Percentiles rank a stretch among this genome's conserved stretches.
Conservation (phyloP, 441 rosid species). For the Geranium incanum region DNA sequence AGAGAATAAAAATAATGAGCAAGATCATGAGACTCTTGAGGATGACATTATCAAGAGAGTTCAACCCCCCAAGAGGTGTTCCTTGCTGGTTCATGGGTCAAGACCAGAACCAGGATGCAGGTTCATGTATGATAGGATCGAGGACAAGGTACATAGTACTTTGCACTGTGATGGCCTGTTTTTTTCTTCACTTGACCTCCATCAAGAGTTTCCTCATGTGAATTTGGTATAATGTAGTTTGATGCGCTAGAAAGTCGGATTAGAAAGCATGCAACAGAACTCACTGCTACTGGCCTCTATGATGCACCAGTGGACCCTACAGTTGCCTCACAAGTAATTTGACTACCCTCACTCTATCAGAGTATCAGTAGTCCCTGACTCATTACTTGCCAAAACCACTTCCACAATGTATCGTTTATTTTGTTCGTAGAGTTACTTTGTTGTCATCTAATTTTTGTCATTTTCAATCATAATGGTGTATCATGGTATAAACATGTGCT, state of each 20-base stretch:
- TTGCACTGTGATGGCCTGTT: slow-evolving; percentile 15
- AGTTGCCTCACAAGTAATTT: slow-evolving; percentile 78
- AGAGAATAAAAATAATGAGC: slow-evolving; percentile 34
- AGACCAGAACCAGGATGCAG: slow-evolving; percentile 81
- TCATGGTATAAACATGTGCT: slow-evolving; percentile 12
- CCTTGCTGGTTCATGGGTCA: slow-evolving; percentile 45
- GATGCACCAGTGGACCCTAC: slow-evolving; percentile 82
- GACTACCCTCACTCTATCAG: slow-evolving; percentile 12
- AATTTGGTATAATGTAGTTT: slow-evolving; percentile 37
- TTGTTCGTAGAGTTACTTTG: background rate
- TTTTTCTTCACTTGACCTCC: slow-evolving; percentile 13
- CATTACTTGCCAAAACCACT: background rate
- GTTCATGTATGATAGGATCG: slow-evolving; percentile 79
- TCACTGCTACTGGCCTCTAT: slow-evolving; percentile 53
- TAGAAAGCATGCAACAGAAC: slow-evolving; percentile 43
- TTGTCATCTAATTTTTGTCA: background rate
- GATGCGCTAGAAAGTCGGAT: slow-evolving; percentile 70
- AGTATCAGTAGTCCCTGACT: background rate
- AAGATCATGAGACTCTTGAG: slow-evolving; percentile 36
- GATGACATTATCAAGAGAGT: slow-evolving; percentile 74
- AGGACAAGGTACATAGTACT: slow-evolving; percentile 57
- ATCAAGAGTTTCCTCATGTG: slow-evolving; percentile 19
- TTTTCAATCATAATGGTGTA: background rate
- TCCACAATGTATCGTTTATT: background rate
- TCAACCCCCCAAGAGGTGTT: slow-evolving; percentile 54